Evolutionary conservation across 306 rosid species (phyloP).

Genomic region (Casuarina glauca): DNA sequence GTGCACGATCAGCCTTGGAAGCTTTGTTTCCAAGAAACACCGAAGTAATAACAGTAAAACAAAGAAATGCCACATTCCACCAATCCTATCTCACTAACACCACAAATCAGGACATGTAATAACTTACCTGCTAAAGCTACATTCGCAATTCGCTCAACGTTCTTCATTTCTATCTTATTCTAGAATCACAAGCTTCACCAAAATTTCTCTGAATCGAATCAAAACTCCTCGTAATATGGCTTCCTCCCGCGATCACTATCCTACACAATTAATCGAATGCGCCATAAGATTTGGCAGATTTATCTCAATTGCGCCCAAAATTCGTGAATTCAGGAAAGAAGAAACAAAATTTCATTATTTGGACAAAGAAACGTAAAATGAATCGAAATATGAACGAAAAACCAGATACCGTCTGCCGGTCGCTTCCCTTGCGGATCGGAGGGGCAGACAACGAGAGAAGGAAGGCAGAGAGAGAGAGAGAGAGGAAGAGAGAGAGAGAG

Average conservation of each 20-base stretch:
- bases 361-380: neutral
- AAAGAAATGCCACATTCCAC: neutral
- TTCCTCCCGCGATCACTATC: slow-evolving; percentile 56
- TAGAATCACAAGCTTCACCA: slow-evolving; percentile 12
- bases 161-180: slow-evolving; percentile 56
- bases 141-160: slow-evolving; percentile 79
- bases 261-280: slow-evolving; percentile 13
- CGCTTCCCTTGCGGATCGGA: slow-evolving; percentile 56
- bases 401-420: slow-evolving; percentile 20
- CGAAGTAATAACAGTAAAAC: neutral
- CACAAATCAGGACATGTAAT: slow-evolving; percentile 3
- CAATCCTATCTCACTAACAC: neutral
- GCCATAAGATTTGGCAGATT: neutral
- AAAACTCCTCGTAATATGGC: slow-evolving; percentile 26
- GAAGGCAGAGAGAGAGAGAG: neutral
- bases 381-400: slow-evolving; percentile 15
- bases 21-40: neutral
- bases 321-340: neutral
- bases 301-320: neutral
- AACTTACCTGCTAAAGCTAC: slow-evolving; percentile 79
- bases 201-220: slow-evolving; percentile 38
- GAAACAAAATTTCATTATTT: neutral
- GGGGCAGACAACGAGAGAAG: slow-evolving; percentile 7
- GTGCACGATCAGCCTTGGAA: neutral
- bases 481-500: too few species aligned